Conservation (phyloP, 352 stramenopile species). For the Elongisporangium senticosum region DNA sequence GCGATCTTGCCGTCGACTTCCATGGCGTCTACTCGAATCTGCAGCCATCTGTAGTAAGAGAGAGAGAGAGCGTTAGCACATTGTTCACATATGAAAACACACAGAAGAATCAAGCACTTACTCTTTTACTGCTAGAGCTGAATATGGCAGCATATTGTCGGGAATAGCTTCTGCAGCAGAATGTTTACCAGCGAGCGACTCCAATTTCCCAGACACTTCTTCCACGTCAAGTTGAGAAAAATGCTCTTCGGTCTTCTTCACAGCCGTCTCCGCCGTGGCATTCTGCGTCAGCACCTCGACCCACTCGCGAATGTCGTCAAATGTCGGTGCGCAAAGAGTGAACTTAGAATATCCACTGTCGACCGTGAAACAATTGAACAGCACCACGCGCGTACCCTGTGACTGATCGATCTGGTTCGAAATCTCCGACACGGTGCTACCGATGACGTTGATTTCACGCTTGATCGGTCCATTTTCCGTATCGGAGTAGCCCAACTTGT, state of each 20-base stretch:
- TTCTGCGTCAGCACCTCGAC: slow-evolving; percentile 86
- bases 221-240: slow-evolving; percentile 65
- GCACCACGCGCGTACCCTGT: slow-evolving; percentile 74
- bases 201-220: slow-evolving; percentile 71
- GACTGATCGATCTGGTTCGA: slow-evolving; percentile 86
- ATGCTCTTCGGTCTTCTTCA: slow-evolving; percentile 69
- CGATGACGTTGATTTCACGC: slow-evolving; percentile 85
- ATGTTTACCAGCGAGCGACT: slow-evolving; percentile 78
- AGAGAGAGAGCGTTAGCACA: neutral
- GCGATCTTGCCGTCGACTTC: slow-evolving; percentile 84
- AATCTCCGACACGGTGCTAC: slow-evolving; percentile 72
- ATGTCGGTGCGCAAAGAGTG: slow-evolving; percentile 74
- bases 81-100: neutral
- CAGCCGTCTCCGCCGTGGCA: slow-evolving; percentile 71
- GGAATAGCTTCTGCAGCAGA: slow-evolving; percentile 58
- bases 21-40: slow-evolving; percentile 80
- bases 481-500: slow-evolving; percentile 81
- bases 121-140: slow-evolving; percentile 83
- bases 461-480: slow-evolving; percentile 79
- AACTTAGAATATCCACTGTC: slow-evolving; percentile 83
- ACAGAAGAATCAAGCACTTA: slow-evolving; percentile 28
- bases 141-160: slow-evolving; percentile 69
- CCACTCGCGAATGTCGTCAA: slow-evolving; percentile 86
- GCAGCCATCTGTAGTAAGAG: slow-evolving; percentile 56
- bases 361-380: slow-evolving; percentile 85